phyloP scores from a whole-genome alignment of 2,329 filamentous ascomycete species.

The Claviceps fusiformis region DNA sequence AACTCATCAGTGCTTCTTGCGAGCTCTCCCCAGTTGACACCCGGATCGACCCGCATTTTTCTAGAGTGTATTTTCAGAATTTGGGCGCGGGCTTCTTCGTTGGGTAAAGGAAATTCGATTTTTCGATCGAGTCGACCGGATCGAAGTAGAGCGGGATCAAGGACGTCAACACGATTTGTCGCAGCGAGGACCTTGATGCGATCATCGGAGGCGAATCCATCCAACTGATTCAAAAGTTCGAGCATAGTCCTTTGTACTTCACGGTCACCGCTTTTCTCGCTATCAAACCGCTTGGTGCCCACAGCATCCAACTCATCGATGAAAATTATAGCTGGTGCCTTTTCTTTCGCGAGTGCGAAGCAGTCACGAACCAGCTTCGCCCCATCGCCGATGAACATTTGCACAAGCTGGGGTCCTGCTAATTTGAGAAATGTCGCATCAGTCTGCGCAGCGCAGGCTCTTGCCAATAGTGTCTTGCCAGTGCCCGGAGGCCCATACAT shows the following conservation, averaged over 20 bases:
- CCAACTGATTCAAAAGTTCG: slow-evolving; percentile 94
- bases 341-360: slow-evolving; percentile 95
- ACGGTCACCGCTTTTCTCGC: slow-evolving; percentile 92
- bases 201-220: slow-evolving; percentile 94
- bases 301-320: slow-evolving; percentile 97
- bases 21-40: slow-evolving; percentile 90
- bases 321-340: slow-evolving; percentile 98
- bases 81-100: slow-evolving; percentile 93
- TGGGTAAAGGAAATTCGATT: slow-evolving; percentile 95
- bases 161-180: slow-evolving; percentile 86
- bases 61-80: slow-evolving; percentile 95
- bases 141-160: slow-evolving; percentile 81
- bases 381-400: slow-evolving; percentile 99
- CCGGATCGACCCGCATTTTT: slow-evolving; percentile 93
- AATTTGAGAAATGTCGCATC: slow-evolving; percentile 98
- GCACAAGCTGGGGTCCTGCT: slow-evolving; percentile 90
- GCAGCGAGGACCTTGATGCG: slow-evolving; percentile 92
- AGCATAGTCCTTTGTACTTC: slow-evolving; percentile 99
- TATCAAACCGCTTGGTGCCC: slow-evolving; percentile 98
- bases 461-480: slow-evolving; percentile 80
- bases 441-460: slow-evolving; percentile 93
- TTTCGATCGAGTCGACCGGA: slow-evolving; percentile 90
- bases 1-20: slow-evolving; percentile 97
- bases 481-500: slow-evolving; percentile 96
- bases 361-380: slow-evolving; percentile 96